Base-by-base conservation (phyloP, 1,284 basidiomycete genomes). In the Malassezia slooffiae region DNA sequence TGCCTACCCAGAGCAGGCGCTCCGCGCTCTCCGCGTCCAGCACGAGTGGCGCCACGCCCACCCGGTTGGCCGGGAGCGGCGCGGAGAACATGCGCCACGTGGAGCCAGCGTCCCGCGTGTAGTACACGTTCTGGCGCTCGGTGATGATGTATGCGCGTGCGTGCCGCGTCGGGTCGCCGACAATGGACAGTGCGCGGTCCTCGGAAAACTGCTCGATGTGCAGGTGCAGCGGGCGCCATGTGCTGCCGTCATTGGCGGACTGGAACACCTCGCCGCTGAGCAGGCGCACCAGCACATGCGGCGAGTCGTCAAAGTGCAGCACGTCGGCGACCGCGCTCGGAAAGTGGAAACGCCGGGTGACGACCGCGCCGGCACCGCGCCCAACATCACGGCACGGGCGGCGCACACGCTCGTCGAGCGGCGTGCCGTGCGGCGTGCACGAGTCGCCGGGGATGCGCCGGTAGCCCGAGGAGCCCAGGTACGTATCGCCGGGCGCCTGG, bases 61-160 rank as follows among this genome's bases (percentile, higher is more conserved):
- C 82, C 0, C 75, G 74, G 70, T 93, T 97, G 2, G 91, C 82
- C 1, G 77, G 76, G 1, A 76, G 73, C 0, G 85, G 86, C 0
- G 80, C 78, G 0, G 58, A 55, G 45, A 77, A 75, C 5, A 57
- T 54, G 52, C 79, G 72, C 91, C 91, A 97, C 2, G 73, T 74
- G 10, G 74, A 72, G 8, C 89, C 91, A 3, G 79, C 78, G 70
- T 91, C 79, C 13, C 81, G 61, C 4, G 91, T 95, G 64, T 83
- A 83, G 71, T 76, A 85, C 61, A 81, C 82, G 31, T 73, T 75
- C 15, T 74, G 66, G 2, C 75, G 73, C 26, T 76, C 74, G 4
- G 88, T 89, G 72, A 96, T 78, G 52, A 96, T 80, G 71, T 87
- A 96, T 1, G 87, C 91, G 16, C 90, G 81, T 47, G 86, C 83